A percentile compares a stretch with the other conserved stretches of the same genome.
phyloP scores from a whole-genome alignment of 805 yeast genomes.

The Myxozyma melibiosi region DNA sequence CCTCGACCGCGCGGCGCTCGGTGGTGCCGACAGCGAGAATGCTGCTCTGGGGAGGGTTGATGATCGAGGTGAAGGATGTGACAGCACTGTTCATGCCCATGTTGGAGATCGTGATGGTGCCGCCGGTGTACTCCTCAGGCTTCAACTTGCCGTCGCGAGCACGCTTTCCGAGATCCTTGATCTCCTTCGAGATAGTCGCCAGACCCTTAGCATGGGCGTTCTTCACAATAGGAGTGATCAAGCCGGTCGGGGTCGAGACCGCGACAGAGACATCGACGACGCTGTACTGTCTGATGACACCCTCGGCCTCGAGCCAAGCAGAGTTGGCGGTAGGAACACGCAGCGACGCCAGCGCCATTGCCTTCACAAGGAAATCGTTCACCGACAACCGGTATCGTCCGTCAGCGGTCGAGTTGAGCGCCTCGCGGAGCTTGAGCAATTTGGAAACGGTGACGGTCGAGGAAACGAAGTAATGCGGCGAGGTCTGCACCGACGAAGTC shows the following conservation, averaged over 20 bases:
- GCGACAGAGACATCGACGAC: conserved; percentile 97
- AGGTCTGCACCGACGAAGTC: conserved; percentile 76
- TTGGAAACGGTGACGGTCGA: conserved; percentile 85
- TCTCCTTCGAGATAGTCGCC: conserved; percentile 72
- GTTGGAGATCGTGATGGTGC: conserved; percentile 97
- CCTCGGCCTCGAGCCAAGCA: conserved; percentile 86
- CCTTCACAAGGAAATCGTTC: conserved; percentile 92
- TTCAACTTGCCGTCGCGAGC: conserved; percentile 90
- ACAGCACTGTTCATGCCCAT: conserved; percentile 98
- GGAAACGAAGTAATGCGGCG: conserved; percentile 92
- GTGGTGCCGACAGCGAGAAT: conserved; percentile 94
- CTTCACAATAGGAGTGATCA: conserved; percentile 93
- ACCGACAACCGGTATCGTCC: conserved; percentile 90
- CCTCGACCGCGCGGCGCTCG: conserved; percentile 90
- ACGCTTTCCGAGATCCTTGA: conserved; percentile 92
- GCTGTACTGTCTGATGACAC: conserved; percentile 86
- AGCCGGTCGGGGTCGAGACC: conserved; percentile 96
- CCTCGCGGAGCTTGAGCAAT: conserved; percentile 85
- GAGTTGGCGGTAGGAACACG: conserved; percentile 94
- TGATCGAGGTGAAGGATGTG: conserved; percentile 87
- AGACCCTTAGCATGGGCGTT: conserved; percentile 88
- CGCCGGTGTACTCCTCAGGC: conserved; percentile 99
- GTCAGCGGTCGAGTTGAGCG: conserved; percentile 81
- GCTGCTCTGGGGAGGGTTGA: conserved; percentile 96
- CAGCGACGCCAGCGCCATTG: conserved; percentile 84